Base-by-base conservation (phyloP, 805 yeast genomes). In the Lachancea fermentati region DNA sequence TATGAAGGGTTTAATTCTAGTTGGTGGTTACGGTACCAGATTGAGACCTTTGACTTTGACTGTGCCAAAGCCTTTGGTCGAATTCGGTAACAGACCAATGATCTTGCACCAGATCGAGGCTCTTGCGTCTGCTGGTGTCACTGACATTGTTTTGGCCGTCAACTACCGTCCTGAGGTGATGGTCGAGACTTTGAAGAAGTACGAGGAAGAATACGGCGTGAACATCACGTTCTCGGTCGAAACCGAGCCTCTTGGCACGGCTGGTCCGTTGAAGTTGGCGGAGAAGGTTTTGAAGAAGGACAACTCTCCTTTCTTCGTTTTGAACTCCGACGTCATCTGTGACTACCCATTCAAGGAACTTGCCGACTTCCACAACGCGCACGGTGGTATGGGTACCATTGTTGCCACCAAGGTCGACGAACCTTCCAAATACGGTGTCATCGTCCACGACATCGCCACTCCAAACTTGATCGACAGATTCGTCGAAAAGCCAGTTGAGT, bases 11-110 rank as follows among this genome's bases (percentile, higher is more conserved):
- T 80, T 91, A 69, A 91, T 91, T 77, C 81, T 91, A 67, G 97
- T 91, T 58, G 98, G 98, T 65, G 98, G 98, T 70, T 93, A 89
- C 76, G 99, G 99, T 77, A 93, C 99, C 62, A 93, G 99, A 75
- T 84, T 93, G 75, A 89, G 99, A 79, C 99, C 99, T 49, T 76
- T 93, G 61, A 89, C 97, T 48, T 74, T 89, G 58, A 87, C 97
- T 44, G 77, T 82, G 51, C 97, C 97, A 67, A 89, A 89, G 72
- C 97, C 97, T 38, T 76, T 89, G 68, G 97, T 89, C 51, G 97
- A 91, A 72, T 93, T 93, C 62, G 99, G 85, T 67, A 93, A 93
- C 85, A 85, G 91, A 73, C 97, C 99, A 61, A 93, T 93, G 98
- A 93, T 93, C 59, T 75, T 87, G 58, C 98, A 93, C 69, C 99